A percentile compares a stretch with the other conserved stretches of the same genome.
Evolutionary conservation across 768 basidiomycete genomes (phyloP).

Genomic region (Jaapia argillacea): DNA sequence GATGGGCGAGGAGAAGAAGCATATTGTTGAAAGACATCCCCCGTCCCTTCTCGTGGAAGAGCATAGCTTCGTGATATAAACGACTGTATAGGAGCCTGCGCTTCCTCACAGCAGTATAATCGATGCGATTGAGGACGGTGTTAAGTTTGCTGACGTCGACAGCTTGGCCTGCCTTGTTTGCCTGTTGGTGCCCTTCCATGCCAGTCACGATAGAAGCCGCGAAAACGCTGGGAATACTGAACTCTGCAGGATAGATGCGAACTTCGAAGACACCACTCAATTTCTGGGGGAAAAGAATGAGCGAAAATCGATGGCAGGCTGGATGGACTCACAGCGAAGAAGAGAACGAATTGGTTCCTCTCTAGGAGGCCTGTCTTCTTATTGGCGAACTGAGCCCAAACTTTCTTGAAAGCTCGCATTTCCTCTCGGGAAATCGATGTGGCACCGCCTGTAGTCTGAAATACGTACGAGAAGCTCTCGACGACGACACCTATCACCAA

Average conservation of each 20-base stretch:
- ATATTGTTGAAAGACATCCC: constrained; percentile 91
- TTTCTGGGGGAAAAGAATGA: constrained; percentile 35
- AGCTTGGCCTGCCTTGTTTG: constrained; percentile 35
- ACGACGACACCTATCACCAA: constrained; percentile 69
- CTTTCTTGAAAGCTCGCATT: constrained; percentile 90
- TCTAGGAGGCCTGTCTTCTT: constrained; percentile 72
- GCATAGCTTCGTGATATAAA: constrained; percentile 79
- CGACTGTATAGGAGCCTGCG: constrained; percentile 64
- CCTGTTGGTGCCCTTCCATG: constrained; percentile 13
- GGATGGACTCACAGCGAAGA: constrained; percentile 63
- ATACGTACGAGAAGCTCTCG: constrained; percentile 93
- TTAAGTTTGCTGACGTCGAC: constrained; percentile 60
- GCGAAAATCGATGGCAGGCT: not conserved
- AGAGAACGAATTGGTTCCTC: constrained; percentile 57
- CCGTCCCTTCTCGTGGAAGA: constrained; percentile 57
- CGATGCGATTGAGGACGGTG: constrained; percentile 48
- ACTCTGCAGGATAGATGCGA: constrained; percentile 69
- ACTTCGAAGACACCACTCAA: constrained; percentile 85
- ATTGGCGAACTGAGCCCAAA: constrained; percentile 83
- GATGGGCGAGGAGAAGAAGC: constrained; percentile 80
- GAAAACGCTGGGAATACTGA: constrained; percentile 50
- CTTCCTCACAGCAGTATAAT: constrained; percentile 50
- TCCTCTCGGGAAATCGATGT: constrained; percentile 80
- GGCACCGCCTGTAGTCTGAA: constrained; percentile 76
- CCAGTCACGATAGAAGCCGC: constrained; percentile 24